Evolutionary conservation across 208 protist species (phyloP), one percentile per base, ranked within the genome.

Genomic region (Leishmania turanica): DNA sequence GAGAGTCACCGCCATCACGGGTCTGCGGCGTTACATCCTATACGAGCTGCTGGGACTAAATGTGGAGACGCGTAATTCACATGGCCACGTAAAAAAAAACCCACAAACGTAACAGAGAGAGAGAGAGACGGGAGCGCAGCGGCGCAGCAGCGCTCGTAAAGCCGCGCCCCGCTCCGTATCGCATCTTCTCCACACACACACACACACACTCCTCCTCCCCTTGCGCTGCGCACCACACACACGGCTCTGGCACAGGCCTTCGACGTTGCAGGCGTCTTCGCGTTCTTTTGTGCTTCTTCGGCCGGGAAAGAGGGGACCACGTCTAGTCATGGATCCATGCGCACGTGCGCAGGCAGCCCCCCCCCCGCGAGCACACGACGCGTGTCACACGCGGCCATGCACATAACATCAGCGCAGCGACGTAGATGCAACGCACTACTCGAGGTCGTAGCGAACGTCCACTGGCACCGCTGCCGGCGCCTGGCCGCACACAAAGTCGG

Each of bases 401-500:
- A 60, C 24, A 31, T 58, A 42, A 58, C 6, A 24, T 84, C 86
- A 92, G n/a, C 89, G 49, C 6, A 5, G 9, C 17, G 13, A 21
- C 31, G 49, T 37, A 72, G 68, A 72, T 21, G 15, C 17, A 24
- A 37, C 1, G 3, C 51, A 34, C 71, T 76, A 77, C 56, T 77
- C 78, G 19, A 96, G 64, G 58, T 94, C 88, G 75, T 96, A 86
- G 27, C 79, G 87, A 8, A 95, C 56, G 19, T 83, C 65, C 11
- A 95, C 80, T 27, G 84, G 53, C 3, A 75, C 37, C 37, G 75
- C 72, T 24, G 81, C 65, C 2, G 71, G 72, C 34, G 21, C 45
- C 27, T 37, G 24, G 47, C 80, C 81, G 49, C 94, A 97, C 60
- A 97, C 77, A 68, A 97, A 97, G 53, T 97, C 92, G 1, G 90